Percentiles rank a stretch among this genome's conserved stretches.
Evolutionary conservation across 208 protist species (phyloP).

Genomic region (Phytomonas serpens): DNA sequence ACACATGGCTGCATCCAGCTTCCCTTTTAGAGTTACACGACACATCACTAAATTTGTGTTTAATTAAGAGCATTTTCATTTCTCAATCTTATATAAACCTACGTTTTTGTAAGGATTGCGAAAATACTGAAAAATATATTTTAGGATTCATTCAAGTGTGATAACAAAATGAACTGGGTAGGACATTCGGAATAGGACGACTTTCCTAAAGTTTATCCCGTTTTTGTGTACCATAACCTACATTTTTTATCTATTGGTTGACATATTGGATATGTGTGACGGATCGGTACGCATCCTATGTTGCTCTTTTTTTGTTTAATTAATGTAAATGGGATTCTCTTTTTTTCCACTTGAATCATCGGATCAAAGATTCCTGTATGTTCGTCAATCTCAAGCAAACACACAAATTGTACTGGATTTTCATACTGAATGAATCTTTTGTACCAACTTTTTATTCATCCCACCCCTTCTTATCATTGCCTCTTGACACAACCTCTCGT

Average conservation of each 20-base stretch:
- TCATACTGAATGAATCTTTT: background rate
- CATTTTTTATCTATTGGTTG: background rate
- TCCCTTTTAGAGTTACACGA: slow-evolving; percentile 19
- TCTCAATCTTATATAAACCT: background rate
- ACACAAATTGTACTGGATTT: background rate
- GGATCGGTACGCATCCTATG: background rate
- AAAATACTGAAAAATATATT: background rate
- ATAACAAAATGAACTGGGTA: background rate
- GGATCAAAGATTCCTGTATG: background rate
- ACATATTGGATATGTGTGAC: background rate
- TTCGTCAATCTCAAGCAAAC: background rate
- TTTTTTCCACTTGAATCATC: background rate
- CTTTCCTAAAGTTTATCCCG: too few relatives aligned
- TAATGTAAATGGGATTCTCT: background rate
- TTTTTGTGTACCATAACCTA: background rate
- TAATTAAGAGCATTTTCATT: background rate
- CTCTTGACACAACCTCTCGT: background rate
- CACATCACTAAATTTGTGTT: background rate
- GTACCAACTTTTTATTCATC: background rate
- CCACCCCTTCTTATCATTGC: background rate
- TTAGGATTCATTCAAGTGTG: background rate
- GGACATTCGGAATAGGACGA: too few relatives aligned
- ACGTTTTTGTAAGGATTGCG: background rate
- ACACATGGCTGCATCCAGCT: slow-evolving; percentile 47
- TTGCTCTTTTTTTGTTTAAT: background rate